Evolutionary conservation across 441 rosid genomes (phyloP), one percentile per base, ranked within the genome.

Genomic region (Kokia cookei): DNA sequence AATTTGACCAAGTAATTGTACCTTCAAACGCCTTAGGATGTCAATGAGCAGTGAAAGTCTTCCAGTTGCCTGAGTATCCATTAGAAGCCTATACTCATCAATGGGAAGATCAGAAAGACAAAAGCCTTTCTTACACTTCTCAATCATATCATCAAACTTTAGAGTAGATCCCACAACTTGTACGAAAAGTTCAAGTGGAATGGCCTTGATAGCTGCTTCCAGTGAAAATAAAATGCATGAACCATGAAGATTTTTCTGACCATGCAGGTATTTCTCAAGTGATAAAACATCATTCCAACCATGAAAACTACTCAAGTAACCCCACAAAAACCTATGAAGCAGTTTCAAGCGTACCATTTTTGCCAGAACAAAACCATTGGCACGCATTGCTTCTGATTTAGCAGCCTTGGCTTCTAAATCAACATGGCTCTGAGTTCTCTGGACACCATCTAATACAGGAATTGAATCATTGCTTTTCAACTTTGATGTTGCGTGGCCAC

Each of bases 281-380:
- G 85, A 80, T 43, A 87, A 78, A 53, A 80, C 84, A 83, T 77
- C 83, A 75, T 87, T 82, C 88, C 87, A 86, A 62, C 84, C 85
- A 72, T 91, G 82, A 50, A 84, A 80, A 79, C 85, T 74, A 61
- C 88, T 88, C 48, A 88, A 80, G 74, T 82, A 89, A 81, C 77
- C 87, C 99, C 97, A 96, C 60, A 96, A 88, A 84, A 91, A 96
- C 69, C 80, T 74, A 83, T 96, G 99, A 43, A 93, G 83, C 81
- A 93, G 86, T 80, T 91, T 94, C 51, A 93, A 93, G 32, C 98
- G 97, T 69, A 90, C 90, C 98, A 96, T 92, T 87, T 96, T 96
- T 79, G 97, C 93, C 79, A 90, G 79, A 75, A 93, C 93, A 86
- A 92, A 93, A 75, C 99, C 99, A 84, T 93, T 96, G 75, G 94